Evolutionary conservation across 2,329 filamentous ascomycete genomes (phyloP).

Genomic region (Chaetomium olivaceum): DNA sequence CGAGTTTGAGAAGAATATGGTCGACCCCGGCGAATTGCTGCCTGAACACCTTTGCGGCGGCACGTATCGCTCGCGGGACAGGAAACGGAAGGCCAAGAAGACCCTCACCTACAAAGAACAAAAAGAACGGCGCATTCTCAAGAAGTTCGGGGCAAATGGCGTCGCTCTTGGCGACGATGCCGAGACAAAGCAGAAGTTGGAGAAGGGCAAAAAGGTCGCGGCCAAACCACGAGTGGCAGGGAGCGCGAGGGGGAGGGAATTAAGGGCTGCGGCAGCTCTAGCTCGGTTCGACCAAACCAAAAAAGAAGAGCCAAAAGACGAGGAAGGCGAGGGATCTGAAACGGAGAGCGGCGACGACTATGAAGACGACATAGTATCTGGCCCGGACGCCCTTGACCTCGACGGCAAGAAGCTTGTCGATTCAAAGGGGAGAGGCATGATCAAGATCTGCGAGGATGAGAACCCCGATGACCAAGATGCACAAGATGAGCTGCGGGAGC

Average conservation of each 20-base stretch:
- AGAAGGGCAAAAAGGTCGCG: constrained; percentile 62
- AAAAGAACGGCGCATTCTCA: constrained; percentile 70
- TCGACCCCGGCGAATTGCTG: constrained; percentile 56
- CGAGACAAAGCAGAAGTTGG: constrained; percentile 62
- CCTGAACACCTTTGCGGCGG: constrained; percentile 79
- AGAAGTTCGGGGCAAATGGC: constrained; percentile 75
- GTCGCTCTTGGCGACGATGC: constrained; percentile 70
- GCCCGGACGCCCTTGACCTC: constrained; percentile 60
- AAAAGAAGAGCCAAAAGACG: constrained; percentile 51
- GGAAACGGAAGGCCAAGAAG: constrained; percentile 56
- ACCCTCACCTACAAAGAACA: constrained; percentile 67
- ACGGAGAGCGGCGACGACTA: constrained; percentile 54
- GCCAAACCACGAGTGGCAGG: constrained; percentile 72
- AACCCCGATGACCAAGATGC: constrained; percentile 55
- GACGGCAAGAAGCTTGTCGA: constrained; percentile 67
- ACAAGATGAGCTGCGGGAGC: constrained; percentile 66
- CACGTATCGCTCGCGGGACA: constrained; percentile 64
- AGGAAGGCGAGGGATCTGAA: constrained; percentile 35
- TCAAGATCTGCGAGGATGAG: constrained; percentile 76
- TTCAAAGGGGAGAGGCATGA: constrained; percentile 63
- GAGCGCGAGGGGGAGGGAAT: constrained; percentile 71
- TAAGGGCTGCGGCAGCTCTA: constrained; percentile 74
- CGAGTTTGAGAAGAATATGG: constrained; percentile 56
- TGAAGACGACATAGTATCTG: constrained; percentile 48
- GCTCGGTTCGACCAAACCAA: constrained; percentile 66